These are phyloP conservation scores for Penicillium nordicum DNA, from an alignment of 2,329 filamentous ascomycete genomes.

Conservation along the genomic window DNA sequence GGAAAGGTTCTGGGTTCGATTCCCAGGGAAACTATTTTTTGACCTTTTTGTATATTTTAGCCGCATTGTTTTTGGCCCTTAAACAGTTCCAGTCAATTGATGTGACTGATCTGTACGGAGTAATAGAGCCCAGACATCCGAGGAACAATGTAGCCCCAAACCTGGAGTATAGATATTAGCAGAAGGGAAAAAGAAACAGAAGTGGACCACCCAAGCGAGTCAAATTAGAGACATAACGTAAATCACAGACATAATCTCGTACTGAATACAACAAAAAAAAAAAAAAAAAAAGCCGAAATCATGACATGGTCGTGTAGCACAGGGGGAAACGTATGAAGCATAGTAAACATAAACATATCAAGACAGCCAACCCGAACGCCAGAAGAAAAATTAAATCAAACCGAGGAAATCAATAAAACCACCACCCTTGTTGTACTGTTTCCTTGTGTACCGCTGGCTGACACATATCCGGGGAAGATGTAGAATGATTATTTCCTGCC, in stretches of 20 bases:
- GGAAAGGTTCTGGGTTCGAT: constrained; percentile 14
- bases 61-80: not conserved
- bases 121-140: not conserved
- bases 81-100: not conserved
- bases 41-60: not conserved
- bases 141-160: not conserved
- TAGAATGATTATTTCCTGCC: not conserved
- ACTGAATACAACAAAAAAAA: not conserved
- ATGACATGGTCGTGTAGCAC: not conserved
- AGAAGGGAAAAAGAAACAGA: not conserved
- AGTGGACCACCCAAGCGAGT: not conserved
- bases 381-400: not conserved
- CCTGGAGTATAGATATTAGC: not conserved
- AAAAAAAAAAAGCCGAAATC: not conserved
- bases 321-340: not conserved
- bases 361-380: constrained; percentile 7
- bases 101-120: not conserved
- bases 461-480: not conserved
- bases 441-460: not conserved
- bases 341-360: not conserved
- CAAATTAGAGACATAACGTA: constrained; percentile 1
- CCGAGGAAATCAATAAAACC: not conserved
- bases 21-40: constrained; percentile 12
- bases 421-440: not conserved
- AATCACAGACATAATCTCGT: not conserved